Percentiles rank a stretch among this genome's conserved stretches.
Conservation (phyloP, 2,329 filamentous ascomycete species). For the Fusarium torreyae region DNA sequence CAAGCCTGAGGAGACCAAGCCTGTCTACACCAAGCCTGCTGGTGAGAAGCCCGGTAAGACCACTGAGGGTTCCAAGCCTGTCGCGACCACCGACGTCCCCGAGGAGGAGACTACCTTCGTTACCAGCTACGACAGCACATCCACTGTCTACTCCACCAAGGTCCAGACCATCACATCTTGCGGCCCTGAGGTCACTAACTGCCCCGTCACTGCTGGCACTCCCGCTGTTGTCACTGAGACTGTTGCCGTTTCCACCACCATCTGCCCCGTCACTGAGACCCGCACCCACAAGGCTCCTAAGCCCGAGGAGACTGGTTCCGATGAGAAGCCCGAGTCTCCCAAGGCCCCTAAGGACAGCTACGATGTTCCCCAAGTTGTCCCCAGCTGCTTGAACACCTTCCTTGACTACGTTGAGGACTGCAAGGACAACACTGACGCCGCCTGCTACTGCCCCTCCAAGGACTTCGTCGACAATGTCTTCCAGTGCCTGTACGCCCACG, state of each 20-base stretch:
- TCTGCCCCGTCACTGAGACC: conserved; percentile 49
- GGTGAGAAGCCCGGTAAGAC: conserved; percentile 36
- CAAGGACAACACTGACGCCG: conserved; percentile 84
- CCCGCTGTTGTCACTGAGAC: conserved; percentile 48
- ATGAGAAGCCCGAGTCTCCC: conserved; percentile 50
- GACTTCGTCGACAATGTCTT: conserved; percentile 85
- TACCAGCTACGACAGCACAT: conserved; percentile 34
- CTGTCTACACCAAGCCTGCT: conserved; percentile 31
- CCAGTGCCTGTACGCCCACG: conserved; percentile 84
- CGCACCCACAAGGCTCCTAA: conserved; percentile 37
- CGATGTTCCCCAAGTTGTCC: conserved; percentile 76
- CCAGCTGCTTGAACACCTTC: conserved; percentile 94
- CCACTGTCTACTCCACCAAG: conserved; percentile 33
- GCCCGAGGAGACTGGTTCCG: conserved; percentile 42
- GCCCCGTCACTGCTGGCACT: conserved; percentile 58
- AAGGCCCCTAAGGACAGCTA: conserved; percentile 52
- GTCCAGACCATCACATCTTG: conserved; percentile 41
- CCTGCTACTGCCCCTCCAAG: conserved; percentile 88
- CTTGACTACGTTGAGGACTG: conserved; percentile 77
- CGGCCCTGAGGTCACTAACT: conserved; percentile 60
- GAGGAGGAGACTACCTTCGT: conserved; percentile 36
- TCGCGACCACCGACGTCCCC: conserved; percentile 49
- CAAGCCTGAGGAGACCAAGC: conserved; percentile 17
- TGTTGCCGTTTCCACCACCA: conserved; percentile 42
- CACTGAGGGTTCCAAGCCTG: conserved; percentile 36